Evolutionary conservation across 345 rosid species (phyloP).

Genomic region (Syzygium grande): DNA sequence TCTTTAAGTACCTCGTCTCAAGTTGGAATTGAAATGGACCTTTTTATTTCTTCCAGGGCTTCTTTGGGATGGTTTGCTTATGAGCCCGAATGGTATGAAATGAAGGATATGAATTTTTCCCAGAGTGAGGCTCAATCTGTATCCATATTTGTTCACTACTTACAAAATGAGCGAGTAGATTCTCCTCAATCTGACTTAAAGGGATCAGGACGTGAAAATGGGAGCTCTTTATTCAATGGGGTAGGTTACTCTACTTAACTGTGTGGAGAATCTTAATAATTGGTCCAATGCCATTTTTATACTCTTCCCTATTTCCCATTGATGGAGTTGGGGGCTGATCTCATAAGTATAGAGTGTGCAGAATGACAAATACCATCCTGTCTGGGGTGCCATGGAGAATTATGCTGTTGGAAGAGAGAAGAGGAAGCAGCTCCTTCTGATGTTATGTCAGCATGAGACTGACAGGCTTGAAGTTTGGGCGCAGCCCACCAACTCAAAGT

Average conservation of each 20-base stretch:
- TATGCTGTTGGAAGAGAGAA: conserved; percentile 72
- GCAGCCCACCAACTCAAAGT: conserved; percentile 84
- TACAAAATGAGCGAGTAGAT: conserved; percentile 63
- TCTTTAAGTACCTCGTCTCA: not conserved
- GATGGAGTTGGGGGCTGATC: not conserved
- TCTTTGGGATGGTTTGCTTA: conserved; percentile 97
- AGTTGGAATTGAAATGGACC: not conserved
- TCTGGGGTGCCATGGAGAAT: conserved; percentile 97
- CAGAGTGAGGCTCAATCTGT: conserved; percentile 86
- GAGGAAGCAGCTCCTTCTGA: conserved; percentile 83
- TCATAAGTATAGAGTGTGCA: conserved; percentile 14
- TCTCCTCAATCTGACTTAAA: conserved; percentile 49
- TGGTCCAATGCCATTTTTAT: not conserved
- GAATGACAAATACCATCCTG: conserved; percentile 73
- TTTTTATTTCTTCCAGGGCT: conserved; percentile 47
- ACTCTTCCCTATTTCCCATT: not conserved
- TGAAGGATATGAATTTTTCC: conserved; percentile 53
- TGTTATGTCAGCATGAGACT: conserved; percentile 97
- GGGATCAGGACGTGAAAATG: conserved; percentile 55
- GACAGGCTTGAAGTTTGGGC: conserved; percentile 99
- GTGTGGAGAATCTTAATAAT: not conserved
- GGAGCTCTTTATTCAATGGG: conserved; percentile 42
- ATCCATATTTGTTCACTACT: conserved; percentile 69
- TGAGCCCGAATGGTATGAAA: conserved; percentile 91
- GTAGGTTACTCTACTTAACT: conserved; percentile 26